phyloP scores from a whole-genome alignment of 2,329 filamentous ascomycete genomes.

The Sarocladiaceae sp. region DNA sequence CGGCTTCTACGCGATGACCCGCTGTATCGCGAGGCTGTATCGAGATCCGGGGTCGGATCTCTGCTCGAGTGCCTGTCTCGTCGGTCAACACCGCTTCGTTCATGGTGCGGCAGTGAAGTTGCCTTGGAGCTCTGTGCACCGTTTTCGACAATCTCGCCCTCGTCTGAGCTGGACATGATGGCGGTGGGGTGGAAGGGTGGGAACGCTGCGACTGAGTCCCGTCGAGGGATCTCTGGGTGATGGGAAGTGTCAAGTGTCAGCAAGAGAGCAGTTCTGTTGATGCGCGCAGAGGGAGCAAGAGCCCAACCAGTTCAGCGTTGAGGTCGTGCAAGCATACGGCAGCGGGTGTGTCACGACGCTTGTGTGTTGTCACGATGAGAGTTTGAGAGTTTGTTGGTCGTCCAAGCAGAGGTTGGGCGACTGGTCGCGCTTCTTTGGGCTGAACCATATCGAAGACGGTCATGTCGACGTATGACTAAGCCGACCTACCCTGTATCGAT shows the following conservation, averaged over 20 bases:
- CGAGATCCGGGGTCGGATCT: conserved; percentile 52
- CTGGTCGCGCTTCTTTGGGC: too few relatives aligned
- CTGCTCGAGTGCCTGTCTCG: conserved; percentile 70
- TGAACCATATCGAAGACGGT: too few relatives aligned
- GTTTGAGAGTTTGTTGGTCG: too few relatives aligned
- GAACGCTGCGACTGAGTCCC: conserved; percentile 9
- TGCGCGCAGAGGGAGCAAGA: conserved; percentile 27
- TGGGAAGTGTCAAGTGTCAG: conserved; percentile 27
- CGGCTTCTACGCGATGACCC: conserved; percentile 40
- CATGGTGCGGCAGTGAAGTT: conserved; percentile 74
- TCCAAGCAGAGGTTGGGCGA: too few relatives aligned
- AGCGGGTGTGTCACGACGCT: background rate
- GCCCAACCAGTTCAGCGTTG: conserved; percentile 37
- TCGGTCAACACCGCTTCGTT: conserved; percentile 86
- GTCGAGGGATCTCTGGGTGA: conserved; percentile 16
- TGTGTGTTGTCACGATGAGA: background rate
- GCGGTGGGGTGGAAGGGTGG: conserved; percentile 8
- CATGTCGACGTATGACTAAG: background rate
- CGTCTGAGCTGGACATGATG: conserved; percentile 61
- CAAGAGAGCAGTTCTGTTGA: conserved; percentile 16
- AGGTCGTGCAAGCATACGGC: conserved; percentile 12
- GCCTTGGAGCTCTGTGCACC: conserved; percentile 64
- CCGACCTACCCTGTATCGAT: background rate
- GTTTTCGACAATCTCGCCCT: conserved; percentile 80
- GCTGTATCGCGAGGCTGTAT: conserved; percentile 36